A percentile compares a stretch with the other conserved stretches of the same genome.
phyloP scores from a whole-genome alignment of 2,329 filamentous ascomycete species.

The Aspergillus niger region DNA sequence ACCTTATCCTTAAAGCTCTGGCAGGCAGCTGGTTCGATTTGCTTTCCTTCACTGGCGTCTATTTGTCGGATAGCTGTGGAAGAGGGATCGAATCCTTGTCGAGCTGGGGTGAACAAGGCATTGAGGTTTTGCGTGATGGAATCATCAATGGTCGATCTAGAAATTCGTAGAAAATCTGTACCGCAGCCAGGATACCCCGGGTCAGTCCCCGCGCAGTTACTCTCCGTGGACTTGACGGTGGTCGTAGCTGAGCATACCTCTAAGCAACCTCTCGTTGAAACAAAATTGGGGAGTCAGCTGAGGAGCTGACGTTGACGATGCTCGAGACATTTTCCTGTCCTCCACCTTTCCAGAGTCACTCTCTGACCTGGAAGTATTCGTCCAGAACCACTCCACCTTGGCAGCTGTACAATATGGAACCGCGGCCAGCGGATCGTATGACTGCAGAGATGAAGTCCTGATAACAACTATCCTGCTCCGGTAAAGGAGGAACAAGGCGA shows the following conservation, averaged over 20 bases:
- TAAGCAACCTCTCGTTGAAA: constrained; percentile 68
- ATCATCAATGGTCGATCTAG: constrained; percentile 83
- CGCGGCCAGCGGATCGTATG: not conserved
- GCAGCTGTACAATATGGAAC: constrained; percentile 1
- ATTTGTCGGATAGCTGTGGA: constrained; percentile 69
- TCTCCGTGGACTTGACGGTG: not conserved
- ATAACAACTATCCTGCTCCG: not conserved
- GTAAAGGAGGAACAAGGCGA: too few species aligned
- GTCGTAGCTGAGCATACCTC: constrained; percentile 55
- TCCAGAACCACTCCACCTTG: constrained; percentile 49
- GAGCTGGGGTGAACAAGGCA: constrained; percentile 75
- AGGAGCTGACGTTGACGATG: constrained; percentile 49
- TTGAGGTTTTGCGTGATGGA: constrained; percentile 93
- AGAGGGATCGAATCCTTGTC: constrained; percentile 71
- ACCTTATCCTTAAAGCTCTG: constrained; percentile 72
- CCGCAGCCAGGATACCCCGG: constrained; percentile 2
- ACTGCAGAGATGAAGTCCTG: not conserved
- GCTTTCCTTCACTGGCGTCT: constrained; percentile 49
- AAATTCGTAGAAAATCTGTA: constrained; percentile 85
- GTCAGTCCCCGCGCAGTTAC: constrained; percentile 12
- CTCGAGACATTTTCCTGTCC: constrained; percentile 41
- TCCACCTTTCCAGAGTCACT: constrained; percentile 24
- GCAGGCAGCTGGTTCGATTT: constrained; percentile 66
- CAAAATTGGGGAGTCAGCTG: constrained; percentile 73
- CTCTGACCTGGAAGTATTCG: constrained; percentile 24